Evolutionary conservation across 495 filamentous ascomycete species (phyloP).

Genomic region (Apodospora peruviana): DNA sequence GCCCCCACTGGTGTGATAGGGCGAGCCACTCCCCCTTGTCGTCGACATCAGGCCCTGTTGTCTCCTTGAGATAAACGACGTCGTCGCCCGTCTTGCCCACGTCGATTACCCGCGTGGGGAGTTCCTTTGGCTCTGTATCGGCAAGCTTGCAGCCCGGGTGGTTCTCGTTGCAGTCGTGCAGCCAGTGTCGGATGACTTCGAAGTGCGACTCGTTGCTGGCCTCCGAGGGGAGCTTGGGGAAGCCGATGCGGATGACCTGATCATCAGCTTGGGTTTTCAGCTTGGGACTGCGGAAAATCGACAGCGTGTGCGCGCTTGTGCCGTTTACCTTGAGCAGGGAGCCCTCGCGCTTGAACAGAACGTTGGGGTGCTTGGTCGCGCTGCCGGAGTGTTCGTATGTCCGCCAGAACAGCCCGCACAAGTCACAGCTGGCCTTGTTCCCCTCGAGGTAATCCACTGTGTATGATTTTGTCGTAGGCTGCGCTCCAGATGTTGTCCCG

Average conservation of each 20-base stretch:
- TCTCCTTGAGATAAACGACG: background rate
- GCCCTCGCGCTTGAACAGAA: background rate
- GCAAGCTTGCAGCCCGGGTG: background rate
- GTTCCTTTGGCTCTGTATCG: background rate
- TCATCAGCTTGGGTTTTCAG: background rate
- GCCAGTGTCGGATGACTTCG: background rate
- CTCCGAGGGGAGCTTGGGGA: background rate
- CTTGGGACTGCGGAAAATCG: background rate
- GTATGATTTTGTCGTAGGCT: background rate
- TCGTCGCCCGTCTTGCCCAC: no score
- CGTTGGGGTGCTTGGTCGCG: background rate
- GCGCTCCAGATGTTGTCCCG: background rate
- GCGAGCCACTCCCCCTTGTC: background rate
- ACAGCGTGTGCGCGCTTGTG: background rate
- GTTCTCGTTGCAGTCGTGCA: background rate
- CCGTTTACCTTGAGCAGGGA: background rate
- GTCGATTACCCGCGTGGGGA: background rate
- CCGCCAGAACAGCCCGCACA: background rate
- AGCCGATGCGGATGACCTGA: background rate
- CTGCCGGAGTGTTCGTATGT: background rate
- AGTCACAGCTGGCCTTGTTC: background rate
- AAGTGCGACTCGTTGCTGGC: background rate
- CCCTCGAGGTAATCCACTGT: background rate
- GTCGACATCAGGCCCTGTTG: background rate
- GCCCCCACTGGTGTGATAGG: background rate